phyloP scores from a whole-genome alignment of 148 eudicot genomes.

The Arbutus unedo region DNA sequence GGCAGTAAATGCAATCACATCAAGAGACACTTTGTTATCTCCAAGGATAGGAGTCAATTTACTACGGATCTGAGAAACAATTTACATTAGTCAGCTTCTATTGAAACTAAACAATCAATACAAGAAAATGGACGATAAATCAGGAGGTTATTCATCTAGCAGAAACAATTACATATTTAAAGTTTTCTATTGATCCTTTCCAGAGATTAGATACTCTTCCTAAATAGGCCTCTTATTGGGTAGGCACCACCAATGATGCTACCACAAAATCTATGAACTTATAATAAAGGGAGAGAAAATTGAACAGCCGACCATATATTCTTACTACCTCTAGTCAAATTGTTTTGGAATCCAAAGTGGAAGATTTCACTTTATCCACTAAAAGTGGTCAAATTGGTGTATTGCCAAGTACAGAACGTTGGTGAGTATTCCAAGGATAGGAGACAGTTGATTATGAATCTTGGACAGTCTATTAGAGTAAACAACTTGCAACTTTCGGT shows the following conservation, averaged over 20 bases:
- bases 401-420: not conserved
- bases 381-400: not conserved
- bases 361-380: not conserved
- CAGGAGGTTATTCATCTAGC: constrained; percentile 29
- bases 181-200: not conserved
- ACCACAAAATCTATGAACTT: not conserved
- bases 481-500: not conserved
- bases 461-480: not conserved
- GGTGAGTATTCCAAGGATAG: not conserved
- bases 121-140: not conserved
- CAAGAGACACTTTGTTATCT: constrained; percentile 74
- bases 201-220: not conserved
- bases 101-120: not conserved
- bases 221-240: not conserved
- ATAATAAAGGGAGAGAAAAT: not conserved
- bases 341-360: not conserved
- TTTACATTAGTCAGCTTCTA: constrained; percentile 11
- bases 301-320: not conserved
- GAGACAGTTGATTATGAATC: not conserved
- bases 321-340: not conserved
- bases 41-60: constrained; percentile 67
- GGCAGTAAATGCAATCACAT: constrained; percentile 84
- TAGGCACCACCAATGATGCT: not conserved
- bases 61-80: constrained; percentile 48
- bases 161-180: not conserved